These are phyloP conservation scores for Decorospora gaudefroyi DNA, from an alignment of 2,329 filamentous ascomycete species.

Conservation along the genomic window DNA sequence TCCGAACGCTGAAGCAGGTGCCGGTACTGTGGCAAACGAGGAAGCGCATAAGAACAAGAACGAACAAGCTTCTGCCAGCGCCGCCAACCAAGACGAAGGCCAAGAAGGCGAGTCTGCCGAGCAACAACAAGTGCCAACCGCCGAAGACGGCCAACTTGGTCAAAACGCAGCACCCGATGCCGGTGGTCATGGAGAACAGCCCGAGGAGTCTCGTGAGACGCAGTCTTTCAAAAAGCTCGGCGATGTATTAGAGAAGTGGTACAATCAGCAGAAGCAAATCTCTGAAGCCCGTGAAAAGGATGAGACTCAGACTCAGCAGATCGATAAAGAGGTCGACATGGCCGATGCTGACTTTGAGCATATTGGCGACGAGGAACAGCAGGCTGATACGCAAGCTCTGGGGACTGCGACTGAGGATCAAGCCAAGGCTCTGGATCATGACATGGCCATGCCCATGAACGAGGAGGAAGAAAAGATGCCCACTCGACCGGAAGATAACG, in stretches of 20 bases:
- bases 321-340: constrained; percentile 68
- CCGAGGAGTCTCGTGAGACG: constrained; percentile 52
- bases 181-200: constrained; percentile 44
- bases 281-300: constrained; percentile 53
- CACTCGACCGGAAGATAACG: constrained; percentile 42
- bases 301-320: constrained; percentile 55
- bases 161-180: constrained; percentile 45
- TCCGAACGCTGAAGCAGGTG: constrained; percentile 62
- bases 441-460: constrained; percentile 78
- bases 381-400: constrained; percentile 87
- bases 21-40: constrained; percentile 68
- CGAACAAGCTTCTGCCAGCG: constrained; percentile 60
- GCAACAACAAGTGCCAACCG: constrained; percentile 65
- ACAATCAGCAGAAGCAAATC: constrained; percentile 85
- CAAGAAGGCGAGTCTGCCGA: constrained; percentile 67
- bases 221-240: constrained; percentile 94
- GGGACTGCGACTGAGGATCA: constrained; percentile 88
- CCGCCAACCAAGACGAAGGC: constrained; percentile 67
- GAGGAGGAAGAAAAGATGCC: constrained; percentile 51
- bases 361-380: constrained; percentile 77
- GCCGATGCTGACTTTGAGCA: constrained; percentile 89
- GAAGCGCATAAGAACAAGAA: constrained; percentile 59
- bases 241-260: constrained; percentile 90
- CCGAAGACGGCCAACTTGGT: constrained; percentile 62
- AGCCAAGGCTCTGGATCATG: constrained; percentile 80